These are phyloP conservation scores for Xylaria sp. DNA, from an alignment of 2,329 filamentous ascomycete species.

Conservation along the genomic window DNA sequence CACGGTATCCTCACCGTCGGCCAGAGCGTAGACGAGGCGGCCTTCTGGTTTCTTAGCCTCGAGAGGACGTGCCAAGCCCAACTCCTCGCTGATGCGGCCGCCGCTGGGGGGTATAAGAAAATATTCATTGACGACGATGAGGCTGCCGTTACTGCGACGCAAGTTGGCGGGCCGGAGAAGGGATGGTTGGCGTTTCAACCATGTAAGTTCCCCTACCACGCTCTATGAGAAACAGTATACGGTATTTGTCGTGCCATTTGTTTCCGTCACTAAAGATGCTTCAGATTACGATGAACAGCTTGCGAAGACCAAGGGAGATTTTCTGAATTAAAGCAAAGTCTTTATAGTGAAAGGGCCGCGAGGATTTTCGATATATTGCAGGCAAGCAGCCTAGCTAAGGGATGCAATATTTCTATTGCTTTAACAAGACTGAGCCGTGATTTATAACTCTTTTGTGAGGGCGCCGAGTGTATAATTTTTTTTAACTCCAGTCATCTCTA, in stretches of 20 bases:
- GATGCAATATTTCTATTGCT: not conserved
- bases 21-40: slow-evolving; percentile 67
- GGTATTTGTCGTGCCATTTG: not conserved
- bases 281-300: slow-evolving; percentile 32
- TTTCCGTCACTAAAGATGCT: not conserved
- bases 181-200: slow-evolving; percentile 42
- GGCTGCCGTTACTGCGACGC: slow-evolving; percentile 34
- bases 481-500: too few species aligned
- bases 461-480: too few species aligned
- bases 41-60: slow-evolving; percentile 65
- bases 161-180: slow-evolving; percentile 41
- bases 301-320: slow-evolving; percentile 31
- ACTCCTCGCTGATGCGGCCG: slow-evolving; percentile 64
- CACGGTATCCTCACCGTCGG: slow-evolving; percentile 69
- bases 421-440: not conserved
- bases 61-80: slow-evolving; percentile 68
- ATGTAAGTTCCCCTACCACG: slow-evolving; percentile 18
- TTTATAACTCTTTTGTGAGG: too few species aligned
- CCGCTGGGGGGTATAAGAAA: slow-evolving; percentile 37
- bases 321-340: slow-evolving; percentile 22
- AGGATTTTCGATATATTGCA: not conserved
- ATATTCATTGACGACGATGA: slow-evolving; percentile 40
- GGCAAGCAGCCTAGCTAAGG: too few species aligned
- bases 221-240: not conserved
- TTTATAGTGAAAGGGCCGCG: not conserved